phyloP scores from a whole-genome alignment of 2,329 filamentous ascomycete species.

The Fusarium sp. region DNA sequence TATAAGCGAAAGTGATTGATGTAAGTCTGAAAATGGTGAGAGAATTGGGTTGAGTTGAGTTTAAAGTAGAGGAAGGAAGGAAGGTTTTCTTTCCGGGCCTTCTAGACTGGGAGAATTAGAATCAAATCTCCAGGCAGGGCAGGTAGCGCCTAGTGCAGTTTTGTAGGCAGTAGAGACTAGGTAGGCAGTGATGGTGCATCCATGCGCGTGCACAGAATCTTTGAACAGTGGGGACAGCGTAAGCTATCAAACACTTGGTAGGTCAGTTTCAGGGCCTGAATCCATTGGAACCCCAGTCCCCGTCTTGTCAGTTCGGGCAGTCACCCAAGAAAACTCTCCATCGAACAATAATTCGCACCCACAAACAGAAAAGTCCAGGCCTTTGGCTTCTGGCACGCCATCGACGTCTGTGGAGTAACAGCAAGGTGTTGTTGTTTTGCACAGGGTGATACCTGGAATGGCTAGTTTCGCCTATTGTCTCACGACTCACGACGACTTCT shows the following conservation, averaged over 20 bases:
- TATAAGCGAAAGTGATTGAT: neutral
- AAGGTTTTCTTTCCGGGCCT: slow-evolving; percentile 41
- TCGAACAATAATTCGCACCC: slow-evolving; percentile 23
- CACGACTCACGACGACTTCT: slow-evolving; percentile 3
- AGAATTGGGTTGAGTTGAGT: slow-evolving; percentile 16
- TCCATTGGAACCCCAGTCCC: slow-evolving; percentile 24
- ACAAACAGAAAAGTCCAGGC: slow-evolving; percentile 37
- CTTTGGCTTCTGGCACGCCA: slow-evolving; percentile 32
- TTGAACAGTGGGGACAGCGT: slow-evolving; percentile 23
- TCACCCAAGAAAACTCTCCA: slow-evolving; percentile 7
- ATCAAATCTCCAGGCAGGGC: slow-evolving; percentile 34
- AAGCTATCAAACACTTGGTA: slow-evolving; percentile 33
- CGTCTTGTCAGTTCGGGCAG: slow-evolving; percentile 1
- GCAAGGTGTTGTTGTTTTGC: slow-evolving; percentile 9
- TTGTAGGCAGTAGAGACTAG: neutral
- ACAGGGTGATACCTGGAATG: slow-evolving; percentile 13
- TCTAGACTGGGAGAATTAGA: slow-evolving; percentile 24
- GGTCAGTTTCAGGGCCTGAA: slow-evolving; percentile 26
- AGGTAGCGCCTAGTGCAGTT: slow-evolving; percentile 10
- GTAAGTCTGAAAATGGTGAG: slow-evolving; percentile 11
- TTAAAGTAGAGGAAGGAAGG: slow-evolving; percentile 24
- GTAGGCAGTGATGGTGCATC: slow-evolving; percentile 7
- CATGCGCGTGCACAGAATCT: slow-evolving; percentile 31
- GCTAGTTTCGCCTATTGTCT: slow-evolving; percentile 2
- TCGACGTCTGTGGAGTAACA: slow-evolving; percentile 19